These are phyloP conservation scores for Imleria badia DNA, from an alignment of 768 basidiomycete genomes.

Conservation along the genomic window DNA sequence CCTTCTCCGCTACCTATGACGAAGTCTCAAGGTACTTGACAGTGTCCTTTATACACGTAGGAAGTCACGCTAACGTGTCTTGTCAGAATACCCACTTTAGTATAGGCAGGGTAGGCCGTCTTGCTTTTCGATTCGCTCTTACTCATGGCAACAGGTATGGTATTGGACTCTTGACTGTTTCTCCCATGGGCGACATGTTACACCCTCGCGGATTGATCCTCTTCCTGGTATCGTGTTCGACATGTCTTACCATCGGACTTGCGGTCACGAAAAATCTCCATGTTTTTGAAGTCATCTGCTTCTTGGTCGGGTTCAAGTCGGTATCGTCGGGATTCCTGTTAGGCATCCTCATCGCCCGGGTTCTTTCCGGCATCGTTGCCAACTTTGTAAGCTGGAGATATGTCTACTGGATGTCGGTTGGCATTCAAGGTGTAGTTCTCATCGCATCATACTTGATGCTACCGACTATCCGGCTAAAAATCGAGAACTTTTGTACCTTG, in stretches of 20 bases:
- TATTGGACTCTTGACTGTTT: slow-evolving; percentile 65
- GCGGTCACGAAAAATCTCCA: slow-evolving; percentile 56
- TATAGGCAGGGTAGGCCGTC: slow-evolving; percentile 57
- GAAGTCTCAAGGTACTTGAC: slow-evolving; percentile 30
- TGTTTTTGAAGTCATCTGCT: slow-evolving; percentile 64
- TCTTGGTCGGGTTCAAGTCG: slow-evolving; percentile 63
- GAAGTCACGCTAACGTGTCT: not conserved
- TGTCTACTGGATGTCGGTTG: slow-evolving; percentile 74
- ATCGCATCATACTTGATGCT: slow-evolving; percentile 57
- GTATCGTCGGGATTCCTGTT: slow-evolving; percentile 65
- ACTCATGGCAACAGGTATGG: slow-evolving; percentile 50
- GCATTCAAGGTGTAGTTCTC: slow-evolving; percentile 57
- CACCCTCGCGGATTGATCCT: slow-evolving; percentile 71
- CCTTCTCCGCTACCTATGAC: slow-evolving; percentile 35
- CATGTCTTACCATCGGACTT: slow-evolving; percentile 65
- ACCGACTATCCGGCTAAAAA: slow-evolving; percentile 83
- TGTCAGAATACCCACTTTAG: slow-evolving; percentile 56
- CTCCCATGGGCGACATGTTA: slow-evolving; percentile 80
- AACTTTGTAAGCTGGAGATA: slow-evolving; percentile 68
- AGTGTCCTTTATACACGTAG: not conserved
- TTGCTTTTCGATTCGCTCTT: not conserved
- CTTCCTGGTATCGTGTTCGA: slow-evolving; percentile 50
- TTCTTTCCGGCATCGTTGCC: slow-evolving; percentile 69
- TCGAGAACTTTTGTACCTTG: slow-evolving; percentile 55
- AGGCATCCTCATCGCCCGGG: slow-evolving; percentile 71